Percentiles rank a stretch among this genome's conserved stretches.
Evolutionary conservation across 257 asterid genomes (phyloP).

Genomic region (Paraleonurus japonicus): DNA sequence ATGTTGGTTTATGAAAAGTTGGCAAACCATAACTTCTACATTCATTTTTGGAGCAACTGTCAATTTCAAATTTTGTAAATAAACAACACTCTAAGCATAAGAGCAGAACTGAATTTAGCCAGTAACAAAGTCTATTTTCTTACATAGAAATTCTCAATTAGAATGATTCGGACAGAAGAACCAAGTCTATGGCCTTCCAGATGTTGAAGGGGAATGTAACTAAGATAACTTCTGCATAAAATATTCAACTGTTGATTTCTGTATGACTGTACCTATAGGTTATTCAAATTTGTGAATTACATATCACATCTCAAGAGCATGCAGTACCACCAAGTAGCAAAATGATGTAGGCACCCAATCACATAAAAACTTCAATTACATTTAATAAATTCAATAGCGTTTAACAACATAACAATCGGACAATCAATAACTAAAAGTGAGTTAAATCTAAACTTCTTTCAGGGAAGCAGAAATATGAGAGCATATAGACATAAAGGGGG

Average conservation of each 20-base stretch:
- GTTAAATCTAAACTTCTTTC: neutral
- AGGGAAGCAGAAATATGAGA: neutral
- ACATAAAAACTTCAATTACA: neutral
- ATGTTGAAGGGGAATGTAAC: constrained; percentile 1
- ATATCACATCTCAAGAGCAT: neutral
- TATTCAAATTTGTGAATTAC: neutral
- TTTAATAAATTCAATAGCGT: neutral
- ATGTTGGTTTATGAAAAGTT: neutral
- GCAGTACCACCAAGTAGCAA: neutral
- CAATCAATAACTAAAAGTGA: neutral
- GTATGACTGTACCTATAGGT: neutral
- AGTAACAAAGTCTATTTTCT: neutral
- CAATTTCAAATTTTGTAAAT: neutral
- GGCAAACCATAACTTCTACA: neutral
- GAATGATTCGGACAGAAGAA: neutral
- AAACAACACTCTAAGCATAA: neutral
- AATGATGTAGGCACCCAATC: neutral
- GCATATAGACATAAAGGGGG: neutral
- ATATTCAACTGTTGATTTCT: neutral
- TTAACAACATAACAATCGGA: neutral
- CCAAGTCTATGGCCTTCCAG: neutral
- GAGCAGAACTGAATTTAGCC: neutral
- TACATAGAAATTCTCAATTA: neutral
- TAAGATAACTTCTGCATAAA: neutral
- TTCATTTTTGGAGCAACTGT: constrained; percentile 4